phyloP scores from a whole-genome alignment of 225 moss, liverwort and hornwort genomes.

The Straminergon stramineum region DNA sequence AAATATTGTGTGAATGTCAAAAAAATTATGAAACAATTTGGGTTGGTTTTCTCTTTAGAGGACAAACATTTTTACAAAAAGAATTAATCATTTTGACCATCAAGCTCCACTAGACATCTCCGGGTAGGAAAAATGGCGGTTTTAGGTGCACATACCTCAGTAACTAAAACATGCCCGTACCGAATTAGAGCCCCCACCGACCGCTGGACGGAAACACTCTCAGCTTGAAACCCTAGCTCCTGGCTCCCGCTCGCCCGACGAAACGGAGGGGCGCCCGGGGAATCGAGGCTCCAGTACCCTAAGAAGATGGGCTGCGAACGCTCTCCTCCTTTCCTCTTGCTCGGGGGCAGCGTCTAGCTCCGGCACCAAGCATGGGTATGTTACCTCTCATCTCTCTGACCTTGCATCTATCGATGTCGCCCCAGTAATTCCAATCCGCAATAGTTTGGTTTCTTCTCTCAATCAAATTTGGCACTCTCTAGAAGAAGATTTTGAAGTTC shows the following conservation, averaged over 20 bases:
- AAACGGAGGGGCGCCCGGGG: not conserved
- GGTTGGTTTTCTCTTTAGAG: not conserved
- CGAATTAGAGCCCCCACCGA: not conserved
- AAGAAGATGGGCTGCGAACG: not conserved
- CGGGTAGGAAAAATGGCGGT: not conserved
- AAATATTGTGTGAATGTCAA: accelerated
- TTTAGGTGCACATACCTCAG: not conserved
- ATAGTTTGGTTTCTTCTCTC: not conserved
- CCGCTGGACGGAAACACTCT: not conserved
- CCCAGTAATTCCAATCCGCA: not conserved
- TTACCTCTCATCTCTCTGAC: not conserved
- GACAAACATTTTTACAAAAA: not conserved
- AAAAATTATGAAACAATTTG: not conserved
- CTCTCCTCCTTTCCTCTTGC: not conserved
- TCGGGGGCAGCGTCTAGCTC: not conserved
- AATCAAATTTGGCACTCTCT: not conserved
- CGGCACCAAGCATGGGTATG: slow-evolving; percentile 21
- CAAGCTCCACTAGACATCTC: not conserved
- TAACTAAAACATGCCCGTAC: no score
- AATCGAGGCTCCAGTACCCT: not conserved
- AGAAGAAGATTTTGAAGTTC: not conserved
- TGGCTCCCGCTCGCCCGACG: not conserved
- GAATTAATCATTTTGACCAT: not conserved
- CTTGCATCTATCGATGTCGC: not conserved
- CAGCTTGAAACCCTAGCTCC: not conserved